These are phyloP conservation scores for Pseudocercospora ulei DNA, from an alignment of 2,329 filamentous ascomycete genomes.

Conservation along the genomic window DNA sequence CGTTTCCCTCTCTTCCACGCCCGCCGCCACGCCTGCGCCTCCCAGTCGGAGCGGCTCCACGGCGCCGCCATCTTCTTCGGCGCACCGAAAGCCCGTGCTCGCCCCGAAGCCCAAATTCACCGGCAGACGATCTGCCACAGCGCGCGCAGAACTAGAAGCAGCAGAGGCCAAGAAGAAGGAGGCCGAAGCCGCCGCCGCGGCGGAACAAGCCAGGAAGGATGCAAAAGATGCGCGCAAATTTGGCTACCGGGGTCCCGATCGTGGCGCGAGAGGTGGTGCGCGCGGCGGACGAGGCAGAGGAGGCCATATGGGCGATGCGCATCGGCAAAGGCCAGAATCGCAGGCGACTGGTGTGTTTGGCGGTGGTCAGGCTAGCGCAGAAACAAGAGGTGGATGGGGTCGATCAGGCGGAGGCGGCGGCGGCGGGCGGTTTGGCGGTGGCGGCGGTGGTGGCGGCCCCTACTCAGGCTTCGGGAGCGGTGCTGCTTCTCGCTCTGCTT, in stretches of 20 bases:
- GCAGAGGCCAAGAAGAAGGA: slow-evolving; percentile 36
- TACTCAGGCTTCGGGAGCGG: slow-evolving; percentile 11
- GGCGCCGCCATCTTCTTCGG: slow-evolving; percentile 16
- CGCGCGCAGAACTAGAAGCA: slow-evolving; percentile 38
- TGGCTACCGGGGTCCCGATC: slow-evolving; percentile 24
- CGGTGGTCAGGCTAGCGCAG: slow-evolving; percentile 26
- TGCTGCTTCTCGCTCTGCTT: slow-evolving; percentile 20
- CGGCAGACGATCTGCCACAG: slow-evolving; percentile 40
- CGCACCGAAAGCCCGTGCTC: slow-evolving; percentile 17
- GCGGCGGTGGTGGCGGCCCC: slow-evolving; percentile 14
- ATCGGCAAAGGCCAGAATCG: slow-evolving; percentile 21
- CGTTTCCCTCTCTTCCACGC: slow-evolving; percentile 6
- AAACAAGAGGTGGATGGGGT: slow-evolving; percentile 15
- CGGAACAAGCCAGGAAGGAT: slow-evolving; percentile 26
- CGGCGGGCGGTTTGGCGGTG: slow-evolving; percentile 13
- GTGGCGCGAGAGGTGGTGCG: slow-evolving; percentile 27
- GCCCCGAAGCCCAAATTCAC: slow-evolving; percentile 37
- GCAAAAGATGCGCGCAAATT: slow-evolving; percentile 26
- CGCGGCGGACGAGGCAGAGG: slow-evolving; percentile 34
- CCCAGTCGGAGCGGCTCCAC: slow-evolving; percentile 12
- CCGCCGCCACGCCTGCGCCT: slow-evolving; percentile 13
- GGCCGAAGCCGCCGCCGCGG: slow-evolving; percentile 33
- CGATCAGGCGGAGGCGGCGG: slow-evolving; percentile 16
- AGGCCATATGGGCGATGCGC: slow-evolving; percentile 37
- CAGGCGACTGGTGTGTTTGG: slow-evolving; percentile 40